These are phyloP conservation scores for Erodium moschatum DNA, from an alignment of 441 rosid species.

Conservation along the genomic window DNA sequence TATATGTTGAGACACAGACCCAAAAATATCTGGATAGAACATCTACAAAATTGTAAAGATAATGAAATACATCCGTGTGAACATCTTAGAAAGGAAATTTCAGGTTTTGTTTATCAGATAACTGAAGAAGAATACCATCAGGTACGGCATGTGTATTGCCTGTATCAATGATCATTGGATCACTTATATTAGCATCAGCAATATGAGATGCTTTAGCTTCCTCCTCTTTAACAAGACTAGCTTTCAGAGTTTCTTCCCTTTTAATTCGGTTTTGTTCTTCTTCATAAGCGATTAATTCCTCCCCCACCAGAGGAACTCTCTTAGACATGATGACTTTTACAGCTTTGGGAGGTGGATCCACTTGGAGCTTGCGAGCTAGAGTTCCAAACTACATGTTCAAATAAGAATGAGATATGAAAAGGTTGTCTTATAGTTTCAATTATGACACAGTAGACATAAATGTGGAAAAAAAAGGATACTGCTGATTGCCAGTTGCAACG, in stretches of 20 bases:
- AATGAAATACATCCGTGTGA: not conserved
- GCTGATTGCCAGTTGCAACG: too few relatives aligned
- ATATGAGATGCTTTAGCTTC: conserved; percentile 55
- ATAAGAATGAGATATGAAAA: too few relatives aligned
- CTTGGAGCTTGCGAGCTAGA: conserved; percentile 93
- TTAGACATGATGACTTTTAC: conserved; percentile 86
- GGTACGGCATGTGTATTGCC: conserved; percentile 33
- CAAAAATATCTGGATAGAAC: not conserved
- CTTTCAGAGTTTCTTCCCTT: conserved; percentile 86
- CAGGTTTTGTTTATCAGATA: conserved; percentile 2
- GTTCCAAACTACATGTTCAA: conserved; percentile 65
- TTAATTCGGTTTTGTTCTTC: conserved; percentile 84
- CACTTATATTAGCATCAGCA: conserved; percentile 47
- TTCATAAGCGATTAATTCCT: conserved; percentile 86
- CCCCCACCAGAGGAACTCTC: conserved; percentile 96
- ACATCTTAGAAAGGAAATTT: not conserved
- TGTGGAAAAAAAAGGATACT: too few relatives aligned
- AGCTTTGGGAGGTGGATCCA: conserved; percentile 95
- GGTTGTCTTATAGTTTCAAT: too few relatives aligned
- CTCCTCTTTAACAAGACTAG: conserved; percentile 73
- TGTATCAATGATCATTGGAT: conserved; percentile 73
- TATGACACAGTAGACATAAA: not conserved
- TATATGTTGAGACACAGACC: not conserved
- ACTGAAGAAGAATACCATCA: conserved; percentile 49
- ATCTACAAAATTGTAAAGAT: too few relatives aligned